A percentile compares a stretch with the other conserved stretches of the same genome.
These are phyloP conservation scores for Nitzschia palea DNA, from an alignment of 108 stramenopile species.

Conservation along the genomic window DNA sequence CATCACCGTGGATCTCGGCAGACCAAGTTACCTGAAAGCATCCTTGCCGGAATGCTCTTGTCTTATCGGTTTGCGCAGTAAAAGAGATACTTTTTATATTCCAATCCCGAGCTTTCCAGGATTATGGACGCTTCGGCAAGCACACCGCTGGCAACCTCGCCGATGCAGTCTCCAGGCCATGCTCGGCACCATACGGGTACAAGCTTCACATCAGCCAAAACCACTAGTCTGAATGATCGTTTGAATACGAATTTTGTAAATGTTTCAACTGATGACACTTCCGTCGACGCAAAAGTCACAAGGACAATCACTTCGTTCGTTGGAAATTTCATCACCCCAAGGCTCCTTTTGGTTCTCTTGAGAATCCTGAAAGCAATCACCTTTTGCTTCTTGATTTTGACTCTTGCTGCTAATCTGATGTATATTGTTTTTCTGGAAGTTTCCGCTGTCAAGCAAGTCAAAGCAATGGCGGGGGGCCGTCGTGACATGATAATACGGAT, in stretches of 20 bases:
- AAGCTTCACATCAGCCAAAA: not conserved
- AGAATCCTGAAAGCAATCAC: conserved; percentile 72
- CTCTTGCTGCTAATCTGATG: conserved; percentile 55
- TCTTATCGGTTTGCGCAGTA: too few relatives aligned
- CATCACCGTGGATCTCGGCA: too few relatives aligned
- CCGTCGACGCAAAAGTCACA: conserved; percentile 26
- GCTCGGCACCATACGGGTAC: too few relatives aligned
- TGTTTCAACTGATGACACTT: conserved; percentile 23
- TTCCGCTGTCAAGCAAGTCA: conserved; percentile 28
- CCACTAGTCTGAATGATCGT: conserved; percentile 40
- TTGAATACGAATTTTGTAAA: conserved; percentile 39
- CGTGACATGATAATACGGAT: conserved; percentile 67
- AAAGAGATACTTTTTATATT: too few relatives aligned
- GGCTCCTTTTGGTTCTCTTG: conserved; percentile 62
- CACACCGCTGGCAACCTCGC: too few relatives aligned
- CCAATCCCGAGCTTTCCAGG: too few relatives aligned
- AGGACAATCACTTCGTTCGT: conserved; percentile 32
- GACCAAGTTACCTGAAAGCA: too few relatives aligned
- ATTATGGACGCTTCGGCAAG: too few relatives aligned
- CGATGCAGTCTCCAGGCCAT: too few relatives aligned
- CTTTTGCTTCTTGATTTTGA: conserved; percentile 61
- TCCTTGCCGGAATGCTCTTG: too few relatives aligned
- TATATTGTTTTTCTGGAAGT: conserved; percentile 72
- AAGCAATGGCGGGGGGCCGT: conserved; percentile 52
- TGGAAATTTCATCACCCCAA: conserved; percentile 48